Base-by-base conservation (phyloP, 2,329 filamentous ascomycete genomes). In the Stagonosporopsis rhizophila region DNA sequence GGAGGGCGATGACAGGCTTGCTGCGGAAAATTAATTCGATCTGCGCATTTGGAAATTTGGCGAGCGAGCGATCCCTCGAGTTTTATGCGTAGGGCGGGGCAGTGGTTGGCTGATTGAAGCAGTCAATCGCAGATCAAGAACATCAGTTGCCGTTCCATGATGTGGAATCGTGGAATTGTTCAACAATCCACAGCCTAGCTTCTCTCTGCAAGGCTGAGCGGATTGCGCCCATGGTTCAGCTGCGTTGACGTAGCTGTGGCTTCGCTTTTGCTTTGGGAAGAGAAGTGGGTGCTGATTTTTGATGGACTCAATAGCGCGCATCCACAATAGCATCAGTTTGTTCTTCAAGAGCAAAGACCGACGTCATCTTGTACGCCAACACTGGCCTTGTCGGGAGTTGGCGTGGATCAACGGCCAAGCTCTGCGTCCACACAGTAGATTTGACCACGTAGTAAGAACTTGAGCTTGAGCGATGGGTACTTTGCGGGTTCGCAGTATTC, bases 161-260 rank as follows among this genome's bases (percentile, higher is more conserved):
- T 46, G 37, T 41, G 42, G 34, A 28, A 47, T 25, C 23, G 34
- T 34, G 15, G 37, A 28, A 28, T 19, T 47, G 19, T 35, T 34
- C 15, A 45, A 40, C 45, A 30, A 52, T 3, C 6, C 38, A 15
- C 28, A 34, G 12, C 6, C 20, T 28, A 32, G 37, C 27, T 30
- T 9, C n/a, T 20, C 30, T 54, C 17, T 46, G 38, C 38, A 54
- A 23, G 46, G 46, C 50, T 40, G 37, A 23, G 7, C 14, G n/a
- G 27, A 30, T 15, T 32, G 19, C n/a, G n/a, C 27, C 11, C 20
- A n/a, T 42, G 15, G 4, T 14, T 28, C 23, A 12, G 28, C 6
- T 20, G 32, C 30, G 58, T 67, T 67, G 64, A 69, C 65, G 67
- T 69, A 62, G 61, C 60, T 59, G 61, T 59, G 42, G 27, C 46